Evolutionary conservation across 73 alveolate genomes (phyloP).

Genomic region (Effrenium voratum): DNA sequence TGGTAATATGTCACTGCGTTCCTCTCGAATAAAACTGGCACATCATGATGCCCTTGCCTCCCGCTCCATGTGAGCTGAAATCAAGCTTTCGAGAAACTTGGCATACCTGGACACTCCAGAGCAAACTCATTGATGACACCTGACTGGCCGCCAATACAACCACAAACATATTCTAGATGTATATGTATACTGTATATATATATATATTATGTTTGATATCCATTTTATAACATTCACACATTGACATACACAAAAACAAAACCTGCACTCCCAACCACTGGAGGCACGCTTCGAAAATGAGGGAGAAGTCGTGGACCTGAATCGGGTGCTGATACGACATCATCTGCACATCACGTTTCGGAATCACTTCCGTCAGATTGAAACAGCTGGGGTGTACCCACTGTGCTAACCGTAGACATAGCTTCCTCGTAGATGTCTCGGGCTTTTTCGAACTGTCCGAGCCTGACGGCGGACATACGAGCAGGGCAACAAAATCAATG

Average conservation of each 20-base stretch:
- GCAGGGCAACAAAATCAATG: neutral
- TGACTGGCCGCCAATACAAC: neutral
- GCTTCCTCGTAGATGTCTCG: slow-evolving; percentile 99
- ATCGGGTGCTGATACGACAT: neutral
- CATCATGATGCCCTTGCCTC: slow-evolving; percentile 40
- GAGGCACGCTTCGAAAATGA: slow-evolving; percentile 97
- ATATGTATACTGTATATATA: no score
- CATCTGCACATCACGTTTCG: neutral
- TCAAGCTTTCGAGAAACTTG: slow-evolving; percentile 78
- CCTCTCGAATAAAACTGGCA: neutral
- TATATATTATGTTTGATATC: no score
- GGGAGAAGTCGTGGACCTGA: slow-evolving; percentile 97
- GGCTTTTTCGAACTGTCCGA: slow-evolving; percentile 97
- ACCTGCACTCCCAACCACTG: neutral
- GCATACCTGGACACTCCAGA: slow-evolving; percentile 26
- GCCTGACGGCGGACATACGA: slow-evolving; percentile 40
- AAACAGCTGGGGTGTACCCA: no score
- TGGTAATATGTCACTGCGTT: neutral
- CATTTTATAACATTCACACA: no score
- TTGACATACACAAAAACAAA: no score
- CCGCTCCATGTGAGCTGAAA: slow-evolving; percentile 91
- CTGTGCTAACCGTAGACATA: slow-evolving; percentile 95
- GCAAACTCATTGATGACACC: neutral
- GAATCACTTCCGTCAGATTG: no score
- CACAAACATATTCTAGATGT: neutral